These are phyloP conservation scores for Houttuynia cordata DNA, from an alignment of 164 flowering plant species.

Conservation along the genomic window DNA sequence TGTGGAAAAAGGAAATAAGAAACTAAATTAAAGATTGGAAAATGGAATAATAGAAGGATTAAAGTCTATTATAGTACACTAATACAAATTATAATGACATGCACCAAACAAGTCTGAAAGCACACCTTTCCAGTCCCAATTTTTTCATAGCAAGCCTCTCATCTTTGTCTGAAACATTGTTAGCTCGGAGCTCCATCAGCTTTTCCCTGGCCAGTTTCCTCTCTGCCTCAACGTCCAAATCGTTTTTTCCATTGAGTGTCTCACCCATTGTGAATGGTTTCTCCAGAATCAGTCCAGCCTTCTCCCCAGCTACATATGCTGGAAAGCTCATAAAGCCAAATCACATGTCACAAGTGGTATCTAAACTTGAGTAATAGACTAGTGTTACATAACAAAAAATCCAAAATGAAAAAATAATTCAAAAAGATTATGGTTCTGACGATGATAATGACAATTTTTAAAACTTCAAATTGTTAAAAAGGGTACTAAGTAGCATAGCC, in stretches of 20 bases:
- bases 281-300: not conserved
- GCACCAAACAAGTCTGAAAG: no score
- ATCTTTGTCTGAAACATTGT: not conserved
- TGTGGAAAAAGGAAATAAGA: not conserved
- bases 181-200: not conserved
- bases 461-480: no score
- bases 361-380: no score
- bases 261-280: slow-evolving; percentile 1
- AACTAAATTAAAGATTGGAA: no score
- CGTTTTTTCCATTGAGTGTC: not conserved
- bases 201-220: not conserved
- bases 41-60: no score
- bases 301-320: slow-evolving; percentile 4
- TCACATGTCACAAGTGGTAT: no score
- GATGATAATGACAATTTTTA: no score
- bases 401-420: not conserved
- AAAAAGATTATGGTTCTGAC: no score
- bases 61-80: no score
- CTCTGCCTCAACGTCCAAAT: not conserved
- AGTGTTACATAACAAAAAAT: no score
- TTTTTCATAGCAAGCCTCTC: not conserved
- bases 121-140: not conserved
- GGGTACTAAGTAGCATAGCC: no score
- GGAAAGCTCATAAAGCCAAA: not conserved
- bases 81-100: no score